Evolutionary conservation across 2,329 filamentous ascomycete species (phyloP).

Genomic region (Colletotrichum costaricense): DNA sequence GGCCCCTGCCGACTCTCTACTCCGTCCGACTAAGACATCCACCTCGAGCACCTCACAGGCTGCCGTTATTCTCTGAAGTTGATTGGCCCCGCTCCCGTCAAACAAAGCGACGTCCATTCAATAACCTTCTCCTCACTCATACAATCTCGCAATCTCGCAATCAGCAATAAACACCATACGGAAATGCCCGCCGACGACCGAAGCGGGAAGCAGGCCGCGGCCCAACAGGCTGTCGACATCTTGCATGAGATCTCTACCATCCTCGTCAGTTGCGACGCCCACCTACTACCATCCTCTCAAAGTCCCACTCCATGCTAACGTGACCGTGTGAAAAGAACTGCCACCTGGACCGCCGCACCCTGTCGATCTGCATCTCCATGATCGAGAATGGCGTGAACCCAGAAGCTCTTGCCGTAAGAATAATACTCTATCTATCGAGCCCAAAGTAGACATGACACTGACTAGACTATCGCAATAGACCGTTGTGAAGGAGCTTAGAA

Average conservation of each 20-base stretch:
- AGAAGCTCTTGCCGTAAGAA: constrained; percentile 87
- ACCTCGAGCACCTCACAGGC: background rate
- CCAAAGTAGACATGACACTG: background rate
- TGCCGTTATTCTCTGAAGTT: background rate
- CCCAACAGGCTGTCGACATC: constrained; percentile 85
- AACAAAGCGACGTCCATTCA: background rate
- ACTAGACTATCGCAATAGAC: constrained; percentile 50
- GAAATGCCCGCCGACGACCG: constrained; percentile 53
- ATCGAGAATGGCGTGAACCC: constrained; percentile 98
- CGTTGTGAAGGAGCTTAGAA: constrained; percentile 70
- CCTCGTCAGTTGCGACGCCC: constrained; percentile 68
- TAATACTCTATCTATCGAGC: too few species aligned
- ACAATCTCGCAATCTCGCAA: background rate
- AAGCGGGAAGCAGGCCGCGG: constrained; percentile 77
- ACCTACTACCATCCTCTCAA: background rate
- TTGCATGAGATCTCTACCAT: constrained; percentile 89
- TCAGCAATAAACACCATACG: background rate
- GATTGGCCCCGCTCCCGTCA: constrained; percentile 7
- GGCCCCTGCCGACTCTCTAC: constrained; percentile 1
- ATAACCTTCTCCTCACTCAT: background rate
- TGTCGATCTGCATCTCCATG: constrained; percentile 95
- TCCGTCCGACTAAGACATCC: background rate
- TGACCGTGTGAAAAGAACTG: constrained; percentile 75
- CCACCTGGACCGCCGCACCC: constrained; percentile 86
- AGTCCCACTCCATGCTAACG: constrained; percentile 12